These are phyloP conservation scores for Hyaloperonospora arabidopsidis DNA, from an alignment of 352 stramenopile species.

Conservation along the genomic window DNA sequence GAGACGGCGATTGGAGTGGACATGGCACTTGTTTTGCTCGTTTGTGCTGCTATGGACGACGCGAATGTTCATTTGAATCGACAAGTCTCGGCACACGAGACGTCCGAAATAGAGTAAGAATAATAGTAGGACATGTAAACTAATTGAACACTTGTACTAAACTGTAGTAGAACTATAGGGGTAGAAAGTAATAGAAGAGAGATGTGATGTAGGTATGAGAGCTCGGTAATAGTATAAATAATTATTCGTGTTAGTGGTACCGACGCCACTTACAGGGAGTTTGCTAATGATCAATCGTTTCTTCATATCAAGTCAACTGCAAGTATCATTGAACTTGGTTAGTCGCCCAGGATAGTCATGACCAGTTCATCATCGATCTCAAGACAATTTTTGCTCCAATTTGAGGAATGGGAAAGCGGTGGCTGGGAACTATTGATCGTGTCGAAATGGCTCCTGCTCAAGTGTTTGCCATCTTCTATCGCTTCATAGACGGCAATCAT, in stretches of 20 bases:
- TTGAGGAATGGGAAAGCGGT: slow-evolving; percentile 7
- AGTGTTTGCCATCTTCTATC: slow-evolving; percentile 21
- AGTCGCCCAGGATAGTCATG: slow-evolving; percentile 33
- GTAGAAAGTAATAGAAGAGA: too few relatives aligned
- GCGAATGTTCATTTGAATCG: slow-evolving; percentile 26
- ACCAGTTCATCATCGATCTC: slow-evolving; percentile 26
- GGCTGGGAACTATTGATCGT: slow-evolving; percentile 17
- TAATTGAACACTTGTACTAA: too few relatives aligned
- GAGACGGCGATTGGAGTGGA: slow-evolving; percentile 34
- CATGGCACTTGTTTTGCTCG: slow-evolving; percentile 24
- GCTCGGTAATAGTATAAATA: too few relatives aligned
- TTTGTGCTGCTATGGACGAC: slow-evolving; percentile 38
- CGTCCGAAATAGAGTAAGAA: neutral
- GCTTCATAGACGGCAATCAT: slow-evolving; percentile 24
- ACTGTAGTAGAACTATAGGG: too few relatives aligned
- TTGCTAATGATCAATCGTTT: too few relatives aligned
- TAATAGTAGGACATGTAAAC: neutral
- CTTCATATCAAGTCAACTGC: too few relatives aligned
- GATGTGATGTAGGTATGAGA: neutral
- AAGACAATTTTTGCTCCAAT: slow-evolving; percentile 19
- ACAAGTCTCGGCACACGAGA: slow-evolving; percentile 10
- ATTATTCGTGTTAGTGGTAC: too few relatives aligned
- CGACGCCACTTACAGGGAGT: too few relatives aligned
- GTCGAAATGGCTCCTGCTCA: slow-evolving; percentile 6
- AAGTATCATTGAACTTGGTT: too few relatives aligned